Conservation (phyloP, 306 rosid genomes). For the Corylus heterophylla region DNA sequence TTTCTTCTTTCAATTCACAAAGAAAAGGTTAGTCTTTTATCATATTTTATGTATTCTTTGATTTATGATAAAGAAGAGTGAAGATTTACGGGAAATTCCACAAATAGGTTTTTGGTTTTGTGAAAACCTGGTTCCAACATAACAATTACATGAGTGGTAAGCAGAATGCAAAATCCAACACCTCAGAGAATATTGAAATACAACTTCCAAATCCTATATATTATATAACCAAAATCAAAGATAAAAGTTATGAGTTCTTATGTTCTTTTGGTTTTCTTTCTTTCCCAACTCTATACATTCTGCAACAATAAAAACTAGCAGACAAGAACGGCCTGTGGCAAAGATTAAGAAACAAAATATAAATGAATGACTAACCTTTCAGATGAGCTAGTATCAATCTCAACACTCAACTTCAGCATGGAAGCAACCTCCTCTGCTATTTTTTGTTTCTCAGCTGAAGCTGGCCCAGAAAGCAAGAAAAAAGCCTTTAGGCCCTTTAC, state of each 20-base stretch:
- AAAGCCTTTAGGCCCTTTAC: constrained; percentile 37
- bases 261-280: background rate
- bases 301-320: background rate
- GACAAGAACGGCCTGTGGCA: background rate
- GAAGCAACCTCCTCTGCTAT: constrained; percentile 90
- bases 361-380: constrained; percentile 58
- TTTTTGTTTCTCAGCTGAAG: constrained; percentile 80
- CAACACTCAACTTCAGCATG: constrained; percentile 77
- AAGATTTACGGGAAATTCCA: too few relatives aligned
- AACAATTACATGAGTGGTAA: background rate
- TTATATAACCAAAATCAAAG: background rate
- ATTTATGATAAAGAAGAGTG: too few relatives aligned
- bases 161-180: background rate
- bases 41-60: too few relatives aligned
- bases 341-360: background rate
- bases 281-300: background rate
- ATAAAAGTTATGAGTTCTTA: background rate
- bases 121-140: background rate
- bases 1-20: too few relatives aligned
- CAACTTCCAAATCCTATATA: background rate
- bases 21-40: too few relatives aligned
- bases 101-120: too few relatives aligned
- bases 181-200: background rate
- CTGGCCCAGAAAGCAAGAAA: constrained; percentile 50
- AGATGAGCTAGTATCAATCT: constrained; percentile 64